Base-by-base conservation (phyloP, 306 rosid species). In the Acmispon strigosus region DNA sequence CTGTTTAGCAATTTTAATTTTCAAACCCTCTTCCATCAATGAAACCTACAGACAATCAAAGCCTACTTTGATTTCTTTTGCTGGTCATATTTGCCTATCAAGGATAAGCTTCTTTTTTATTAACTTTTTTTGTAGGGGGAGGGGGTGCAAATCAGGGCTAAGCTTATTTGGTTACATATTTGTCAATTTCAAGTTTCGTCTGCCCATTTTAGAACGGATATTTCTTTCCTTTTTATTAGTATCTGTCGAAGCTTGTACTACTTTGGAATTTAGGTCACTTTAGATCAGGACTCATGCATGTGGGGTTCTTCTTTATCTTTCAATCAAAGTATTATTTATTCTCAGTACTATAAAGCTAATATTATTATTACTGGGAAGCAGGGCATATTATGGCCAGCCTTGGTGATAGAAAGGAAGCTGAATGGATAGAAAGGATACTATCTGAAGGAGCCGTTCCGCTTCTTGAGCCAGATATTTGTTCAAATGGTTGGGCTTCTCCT, bases 401-500 rank as follows among this genome's bases (percentile, higher is more conserved):
- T 72, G 83, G 74, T 74, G 80, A 60, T 70, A 63, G 55, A 70
- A 73, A 75, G 64, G 85, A 87, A 72, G 44, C 54, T 61, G 89
- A 84, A 57, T 87, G 96, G 98, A 83, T 89, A 19, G 77, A 81
- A 41, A 89, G 84, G 83, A 84, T 86, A 62, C 84, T 66, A 71
- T 87, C 88, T 53, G 96, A 78, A 61, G 98, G 98, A 54, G 79
- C 86, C 29, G 66, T 89, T 76, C 98, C 94, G 7, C 84, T 76
- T 74, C 78, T 61, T 72, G 88, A 82, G 69, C 88, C 85, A 22
- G 88, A 87, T 51, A 84, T 75, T 78, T 80, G 88, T 73, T 69
- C 74, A 10, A 86, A 80, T 54, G 93, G 94, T 69, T 89, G 98
- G 98, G 85, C 94, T 52, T 63, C 85, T 43, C 98, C 96, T 32